A percentile compares a stretch with the other conserved stretches of the same genome.
Conservation (phyloP, 371 early-diverging fungal genomes). For the Batkoa obscura region DNA sequence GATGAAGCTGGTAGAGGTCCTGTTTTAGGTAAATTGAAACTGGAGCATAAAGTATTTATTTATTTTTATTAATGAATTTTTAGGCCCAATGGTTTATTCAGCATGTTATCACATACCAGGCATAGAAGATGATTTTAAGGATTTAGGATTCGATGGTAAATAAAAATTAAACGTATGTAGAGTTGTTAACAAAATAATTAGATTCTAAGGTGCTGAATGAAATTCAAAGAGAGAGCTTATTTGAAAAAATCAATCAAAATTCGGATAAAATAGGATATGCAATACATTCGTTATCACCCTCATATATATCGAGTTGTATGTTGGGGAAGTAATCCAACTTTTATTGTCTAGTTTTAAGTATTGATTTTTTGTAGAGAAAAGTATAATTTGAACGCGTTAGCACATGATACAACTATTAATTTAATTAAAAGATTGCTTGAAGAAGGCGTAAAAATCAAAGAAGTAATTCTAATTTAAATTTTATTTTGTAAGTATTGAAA, state of each 20-base stretch:
- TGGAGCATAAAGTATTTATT: too few species aligned
- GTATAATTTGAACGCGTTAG: constrained; percentile 87
- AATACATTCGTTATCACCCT: constrained; percentile 60
- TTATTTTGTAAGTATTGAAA: too few species aligned
- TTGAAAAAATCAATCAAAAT: constrained; percentile 32
- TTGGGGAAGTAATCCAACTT: too few species aligned
- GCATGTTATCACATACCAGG: constrained; percentile 51
- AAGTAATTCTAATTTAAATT: too few species aligned
- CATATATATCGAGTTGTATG: constrained; percentile 81
- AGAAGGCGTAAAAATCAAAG: constrained; percentile 41
- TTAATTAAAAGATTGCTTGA: constrained; percentile 46
- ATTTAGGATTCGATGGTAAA: constrained; percentile 68
- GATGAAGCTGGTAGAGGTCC: constrained; percentile 99
- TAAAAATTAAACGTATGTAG: too few species aligned
- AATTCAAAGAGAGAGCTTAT: constrained; percentile 43
- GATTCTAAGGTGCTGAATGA: constrained; percentile 74
- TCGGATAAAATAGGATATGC: constrained; percentile 68
- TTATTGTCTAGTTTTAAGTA: too few species aligned
- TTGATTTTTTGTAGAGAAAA: too few species aligned
- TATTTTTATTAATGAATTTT: too few species aligned
- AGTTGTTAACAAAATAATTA: too few species aligned
- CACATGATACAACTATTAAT: constrained; percentile 81
- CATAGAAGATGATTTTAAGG: constrained; percentile 34
- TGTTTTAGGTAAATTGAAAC: too few species aligned
- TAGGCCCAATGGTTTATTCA: constrained; percentile 96